Evolutionary conservation across 2,329 filamentous ascomycete genomes (phyloP), one percentile per base, ranked within the genome.

Genomic region (Hypoxylon sp.): DNA sequence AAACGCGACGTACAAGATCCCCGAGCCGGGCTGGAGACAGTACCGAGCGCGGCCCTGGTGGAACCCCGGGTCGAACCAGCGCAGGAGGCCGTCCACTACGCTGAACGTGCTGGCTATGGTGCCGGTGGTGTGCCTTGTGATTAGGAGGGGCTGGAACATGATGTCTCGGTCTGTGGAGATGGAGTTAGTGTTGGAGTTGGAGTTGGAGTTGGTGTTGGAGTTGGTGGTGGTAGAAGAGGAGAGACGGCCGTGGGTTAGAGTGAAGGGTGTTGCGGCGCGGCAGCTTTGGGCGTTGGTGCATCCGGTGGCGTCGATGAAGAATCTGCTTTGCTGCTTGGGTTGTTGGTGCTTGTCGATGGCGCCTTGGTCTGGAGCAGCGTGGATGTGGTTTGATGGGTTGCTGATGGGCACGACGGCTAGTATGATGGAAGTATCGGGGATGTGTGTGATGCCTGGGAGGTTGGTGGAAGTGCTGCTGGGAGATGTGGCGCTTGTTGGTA

Each of bases 31-130:
- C 15, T 60, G 52, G 32, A 59, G 47, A 50, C 67, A 70, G 57
- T 65, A 69, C 4, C 55, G 51, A 2, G 67, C 64, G 23, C 55
- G 32, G 15, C 62, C 64, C 9, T 45, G 41, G 31, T 40, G 37
- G 46, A 70, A 70, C 4, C 34, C 45, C 4, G 13, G 27, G 42
- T 68, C 64, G 46, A 44, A 59, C 67, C 67, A 69, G 41, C 62
- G 49, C 15, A 69, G 51, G n/a, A 48, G 5, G 12, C 55, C 55
- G 19, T 59, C 38, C 23, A 60, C 36, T 3, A 60, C 45, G 13
- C 48, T 56, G 48, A 63, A 63, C 6, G 49, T 61, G 9, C 27
- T 47, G 19, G 49, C 44, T 25, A 60, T 50, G 11, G 47, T 2
- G 11, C 52, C 45, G 3, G 17, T 7, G 3, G 17, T 7, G 3